A percentile compares a stretch with the other conserved stretches of the same genome.
Evolutionary conservation across 164 flowering plant species (phyloP).

Genomic region (Berberis vulgaris): DNA sequence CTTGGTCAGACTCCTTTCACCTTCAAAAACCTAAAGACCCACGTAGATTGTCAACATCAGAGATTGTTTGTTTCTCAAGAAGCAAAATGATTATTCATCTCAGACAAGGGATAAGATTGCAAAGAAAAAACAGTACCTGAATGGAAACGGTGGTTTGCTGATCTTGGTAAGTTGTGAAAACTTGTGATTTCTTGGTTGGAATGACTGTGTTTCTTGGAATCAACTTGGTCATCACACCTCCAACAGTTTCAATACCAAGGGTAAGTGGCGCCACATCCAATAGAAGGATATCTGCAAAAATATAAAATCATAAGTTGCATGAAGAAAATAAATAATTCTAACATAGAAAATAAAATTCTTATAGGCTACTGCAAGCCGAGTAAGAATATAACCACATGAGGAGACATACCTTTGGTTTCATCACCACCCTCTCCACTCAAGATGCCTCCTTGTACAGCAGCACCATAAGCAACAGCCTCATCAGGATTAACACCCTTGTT

Average conservation of each 20-base stretch:
- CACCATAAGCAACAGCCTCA: slow-evolving; percentile 50
- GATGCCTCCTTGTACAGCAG: slow-evolving; percentile 39
- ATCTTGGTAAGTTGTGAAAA: slow-evolving; percentile 35
- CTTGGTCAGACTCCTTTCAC: too few species aligned
- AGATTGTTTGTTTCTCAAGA: too few species aligned
- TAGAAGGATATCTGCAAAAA: slow-evolving; percentile 26
- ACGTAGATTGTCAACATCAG: too few species aligned
- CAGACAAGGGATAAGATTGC: too few species aligned
- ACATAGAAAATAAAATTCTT: neutral
- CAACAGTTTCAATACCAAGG: slow-evolving; percentile 37
- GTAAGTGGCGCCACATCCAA: slow-evolving; percentile 37
- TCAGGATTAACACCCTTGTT: slow-evolving; percentile 36
- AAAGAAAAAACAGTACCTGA: slow-evolving; percentile 14
- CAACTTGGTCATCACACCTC: slow-evolving; percentile 45
- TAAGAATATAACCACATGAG: neutral
- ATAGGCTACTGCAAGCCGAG: neutral
- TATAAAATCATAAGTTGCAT: too few species aligned
- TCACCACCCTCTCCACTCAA: slow-evolving; percentile 38
- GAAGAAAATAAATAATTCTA: too few species aligned
- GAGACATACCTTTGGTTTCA: slow-evolving; percentile 28
- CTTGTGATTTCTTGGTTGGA: slow-evolving; percentile 36
- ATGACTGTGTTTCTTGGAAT: slow-evolving; percentile 41
- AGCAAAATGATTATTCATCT: too few species aligned
- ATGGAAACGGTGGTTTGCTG: slow-evolving; percentile 38
- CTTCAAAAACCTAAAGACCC: too few species aligned